These are phyloP conservation scores for Aspergillus persii DNA, from an alignment of 2,329 filamentous ascomycete species.

Conservation along the genomic window DNA sequence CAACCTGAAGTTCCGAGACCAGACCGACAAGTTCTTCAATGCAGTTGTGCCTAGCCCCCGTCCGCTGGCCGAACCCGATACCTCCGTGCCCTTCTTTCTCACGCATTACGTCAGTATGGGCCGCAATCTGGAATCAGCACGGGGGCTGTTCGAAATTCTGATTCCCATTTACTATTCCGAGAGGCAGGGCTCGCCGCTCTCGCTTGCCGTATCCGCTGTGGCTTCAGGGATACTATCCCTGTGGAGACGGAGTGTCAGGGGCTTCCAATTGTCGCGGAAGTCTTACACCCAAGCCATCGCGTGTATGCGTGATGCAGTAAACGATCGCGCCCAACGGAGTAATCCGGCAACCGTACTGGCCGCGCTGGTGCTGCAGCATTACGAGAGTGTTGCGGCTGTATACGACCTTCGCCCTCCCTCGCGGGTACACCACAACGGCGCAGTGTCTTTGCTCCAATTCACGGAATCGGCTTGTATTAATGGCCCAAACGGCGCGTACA, in stretches of 20 bases:
- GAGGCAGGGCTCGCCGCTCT: neutral
- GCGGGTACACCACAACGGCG: neutral
- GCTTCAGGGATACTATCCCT: neutral
- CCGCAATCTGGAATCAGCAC: neutral
- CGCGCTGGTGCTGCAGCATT: neutral
- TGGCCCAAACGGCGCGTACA: neutral
- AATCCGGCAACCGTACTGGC: neutral
- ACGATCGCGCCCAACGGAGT: neutral
- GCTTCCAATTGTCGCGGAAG: neutral
- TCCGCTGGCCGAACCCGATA: neutral
- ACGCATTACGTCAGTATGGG: neutral
- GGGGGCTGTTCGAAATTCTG: neutral
- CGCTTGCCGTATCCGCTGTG: neutral
- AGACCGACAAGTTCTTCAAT: neutral
- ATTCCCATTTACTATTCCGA: neutral
- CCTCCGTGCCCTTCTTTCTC: neutral
- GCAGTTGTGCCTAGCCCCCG: neutral
- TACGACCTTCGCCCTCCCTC: neutral
- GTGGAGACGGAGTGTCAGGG: neutral
- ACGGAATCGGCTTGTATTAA: neutral
- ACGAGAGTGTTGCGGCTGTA: neutral
- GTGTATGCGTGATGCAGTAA: neutral
- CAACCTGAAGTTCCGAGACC: neutral
- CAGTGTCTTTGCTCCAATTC: neutral
- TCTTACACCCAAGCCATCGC: neutral